A percentile compares a stretch with the other conserved stretches of the same genome.
phyloP scores from a whole-genome alignment of 768 basidiomycete species.

The Tricholoma saponaceum region DNA sequence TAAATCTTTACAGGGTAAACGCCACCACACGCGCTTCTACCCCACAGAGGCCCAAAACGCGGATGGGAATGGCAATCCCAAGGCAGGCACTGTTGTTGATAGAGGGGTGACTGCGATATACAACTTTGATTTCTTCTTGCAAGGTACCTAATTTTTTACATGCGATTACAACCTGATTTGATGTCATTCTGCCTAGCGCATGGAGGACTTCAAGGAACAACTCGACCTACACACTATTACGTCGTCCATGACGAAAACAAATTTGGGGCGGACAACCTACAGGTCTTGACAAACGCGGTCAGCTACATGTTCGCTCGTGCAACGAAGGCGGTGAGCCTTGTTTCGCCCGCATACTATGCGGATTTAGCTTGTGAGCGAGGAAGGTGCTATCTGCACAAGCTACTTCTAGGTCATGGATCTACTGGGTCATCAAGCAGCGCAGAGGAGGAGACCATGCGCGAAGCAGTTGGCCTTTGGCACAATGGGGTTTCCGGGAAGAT shows the following conservation, averaged over 20 bases:
- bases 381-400: conserved; percentile 70
- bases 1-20: conserved; percentile 33
- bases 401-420: conserved; percentile 48
- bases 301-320: conserved; percentile 84
- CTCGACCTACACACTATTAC: conserved; percentile 74
- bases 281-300: conserved; percentile 63
- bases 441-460: conserved; percentile 48
- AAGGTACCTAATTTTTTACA: conserved; percentile 37
- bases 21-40: conserved; percentile 60
- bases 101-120: conserved; percentile 68
- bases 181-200: conserved; percentile 43
- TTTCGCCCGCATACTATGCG: conserved; percentile 80
- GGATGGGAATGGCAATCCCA: conserved; percentile 68
- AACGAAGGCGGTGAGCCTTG: conserved; percentile 81
- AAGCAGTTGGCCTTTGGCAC: conserved; percentile 55
- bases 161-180: not conserved
- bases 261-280: conserved; percentile 66
- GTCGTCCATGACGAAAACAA: conserved; percentile 77
- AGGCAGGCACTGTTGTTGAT: conserved; percentile 80
- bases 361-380: conserved; percentile 66
- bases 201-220: conserved; percentile 70
- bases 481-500: conserved; percentile 43
- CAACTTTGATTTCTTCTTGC: conserved; percentile 64
- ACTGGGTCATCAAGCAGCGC: conserved; percentile 29
- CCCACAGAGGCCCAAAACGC: conserved; percentile 48